A percentile compares a stretch with the other conserved stretches of the same genome.
phyloP scores from a whole-genome alignment of 2,329 filamentous ascomycete species.

The Epichloe uncinata region DNA sequence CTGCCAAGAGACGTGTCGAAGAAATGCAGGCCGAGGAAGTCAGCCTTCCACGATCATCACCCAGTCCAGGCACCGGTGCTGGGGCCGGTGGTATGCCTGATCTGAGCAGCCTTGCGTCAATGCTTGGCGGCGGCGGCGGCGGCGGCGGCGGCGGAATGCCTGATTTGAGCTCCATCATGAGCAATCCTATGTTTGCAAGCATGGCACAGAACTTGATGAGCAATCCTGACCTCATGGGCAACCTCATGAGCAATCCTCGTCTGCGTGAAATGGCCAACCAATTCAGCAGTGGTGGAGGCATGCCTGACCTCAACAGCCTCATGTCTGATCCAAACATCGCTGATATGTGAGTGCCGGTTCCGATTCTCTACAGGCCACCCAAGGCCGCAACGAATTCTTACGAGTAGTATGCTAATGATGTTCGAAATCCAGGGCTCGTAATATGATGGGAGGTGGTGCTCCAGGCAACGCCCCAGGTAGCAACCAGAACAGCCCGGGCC shows the following conservation, averaged over 20 bases:
- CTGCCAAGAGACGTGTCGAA: conserved; percentile 74
- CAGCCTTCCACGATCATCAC: conserved; percentile 29
- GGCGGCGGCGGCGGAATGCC: conserved; percentile 66
- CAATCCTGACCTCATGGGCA: conserved; percentile 84
- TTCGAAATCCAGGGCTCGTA: conserved; percentile 24
- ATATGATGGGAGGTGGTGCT: conserved; percentile 30
- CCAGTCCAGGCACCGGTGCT: conserved; percentile 35
- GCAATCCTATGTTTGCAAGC: conserved; percentile 93
- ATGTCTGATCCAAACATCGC: conserved; percentile 90
- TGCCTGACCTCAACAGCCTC: conserved; percentile 73
- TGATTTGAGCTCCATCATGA: conserved; percentile 78
- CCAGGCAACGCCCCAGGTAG: conserved; percentile 15
- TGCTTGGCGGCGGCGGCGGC: conserved; percentile 53
- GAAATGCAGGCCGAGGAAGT: conserved; percentile 49
- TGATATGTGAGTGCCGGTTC: conserved; percentile 62
- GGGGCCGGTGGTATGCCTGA: conserved; percentile 56
- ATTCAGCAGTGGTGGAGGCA: conserved; percentile 65
- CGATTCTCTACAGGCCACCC: not conserved
- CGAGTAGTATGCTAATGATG: not conserved
- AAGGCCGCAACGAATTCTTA: not conserved
- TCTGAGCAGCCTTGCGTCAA: conserved; percentile 54
- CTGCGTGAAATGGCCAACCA: conserved; percentile 76
- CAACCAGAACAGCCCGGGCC: conserved; percentile 2
- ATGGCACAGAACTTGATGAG: conserved; percentile 98
- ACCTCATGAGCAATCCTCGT: conserved; percentile 87